Evolutionary conservation across 345 rosid species (phyloP), one percentile per base, ranked within the genome.

Genomic region (Durio zibethinus): DNA sequence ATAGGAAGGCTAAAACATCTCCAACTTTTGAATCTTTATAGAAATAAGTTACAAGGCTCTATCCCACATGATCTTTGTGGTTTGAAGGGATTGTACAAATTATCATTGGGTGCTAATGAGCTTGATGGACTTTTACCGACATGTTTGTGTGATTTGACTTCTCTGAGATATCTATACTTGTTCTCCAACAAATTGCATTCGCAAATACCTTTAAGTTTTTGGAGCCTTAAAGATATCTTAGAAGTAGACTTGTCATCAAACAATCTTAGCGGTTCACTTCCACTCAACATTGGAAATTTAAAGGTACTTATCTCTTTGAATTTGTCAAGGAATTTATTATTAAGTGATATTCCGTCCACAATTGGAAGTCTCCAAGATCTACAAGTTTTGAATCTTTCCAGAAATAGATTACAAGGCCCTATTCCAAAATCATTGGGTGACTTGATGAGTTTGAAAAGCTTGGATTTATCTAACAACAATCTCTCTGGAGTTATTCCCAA

Each of bases 401-500:
- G 18, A 6, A 81, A 77, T 57, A 38, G 40, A 43, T 57, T 79
- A 0, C 56, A 57, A 29, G 82, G 85, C 25, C 14, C 18, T 25
- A 71, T 79, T 57, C 80, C 82, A 16, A 1, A 56, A 14, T 53
- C 80, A 2, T 18, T 79, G 4, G 72, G 74, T 18, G 14, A 33
- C 15, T 14, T 79, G 71, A 10, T 64, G 4, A 72, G 77, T 54
- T 70, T 82, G 52, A 36, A 65, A 38, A n/a, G 15, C 0, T 57
- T 79, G 59, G 78, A 77, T 74, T 52, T 83, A n/a, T 83, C 85
- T 3, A 1, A 7, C 27, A 82, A 82, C 73, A 38, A 27, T 53
- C 69, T 82, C 10, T 78, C 81, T 0, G 81, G 81, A 31, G 76
- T 12, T 5, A 82, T 83, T 69, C 78, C 85, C 36, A 76, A 45